phyloP scores from a whole-genome alignment of 2,329 filamentous ascomycete species.

The Pezicula neosporulosa region DNA sequence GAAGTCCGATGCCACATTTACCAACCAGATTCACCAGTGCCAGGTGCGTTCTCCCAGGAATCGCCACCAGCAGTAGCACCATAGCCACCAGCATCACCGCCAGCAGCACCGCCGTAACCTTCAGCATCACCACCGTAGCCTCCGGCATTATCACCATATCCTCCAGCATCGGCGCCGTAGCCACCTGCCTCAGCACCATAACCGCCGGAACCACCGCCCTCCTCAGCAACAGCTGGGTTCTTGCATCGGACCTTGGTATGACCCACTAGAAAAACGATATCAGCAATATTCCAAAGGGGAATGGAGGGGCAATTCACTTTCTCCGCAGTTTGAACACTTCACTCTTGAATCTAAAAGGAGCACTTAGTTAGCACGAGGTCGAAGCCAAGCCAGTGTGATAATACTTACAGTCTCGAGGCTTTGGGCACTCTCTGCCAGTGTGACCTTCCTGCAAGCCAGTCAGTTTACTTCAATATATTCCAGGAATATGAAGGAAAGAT shows the following conservation, averaged over 20 bases:
- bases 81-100: constrained; percentile 1
- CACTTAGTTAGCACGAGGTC: constrained; percentile 5
- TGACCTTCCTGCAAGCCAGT: constrained; percentile 46
- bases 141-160: no score
- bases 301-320: constrained; percentile 23
- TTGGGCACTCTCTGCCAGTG: constrained; percentile 53
- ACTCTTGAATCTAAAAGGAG: constrained; percentile 43
- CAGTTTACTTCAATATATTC: no score
- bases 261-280: constrained; percentile 23
- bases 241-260: constrained; percentile 38
- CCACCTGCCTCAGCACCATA: constrained; percentile 5
- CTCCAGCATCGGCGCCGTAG: no score
- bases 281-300: constrained; percentile 9
- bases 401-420: constrained; percentile 48
- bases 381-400: not conserved
- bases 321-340: constrained; percentile 54
- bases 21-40: no score
- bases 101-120: constrained; percentile 17
- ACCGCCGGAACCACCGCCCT: constrained; percentile 14
- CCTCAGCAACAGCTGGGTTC: constrained; percentile 23
- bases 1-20: not conserved
- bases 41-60: no score
- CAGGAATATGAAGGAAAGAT: no score
- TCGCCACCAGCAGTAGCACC: not conserved
- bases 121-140: no score